Percentiles rank a stretch among this genome's conserved stretches.
Evolutionary conservation across 2,329 filamentous ascomycete genomes (phyloP).

Genomic region (Emergomyces africanus): DNA sequence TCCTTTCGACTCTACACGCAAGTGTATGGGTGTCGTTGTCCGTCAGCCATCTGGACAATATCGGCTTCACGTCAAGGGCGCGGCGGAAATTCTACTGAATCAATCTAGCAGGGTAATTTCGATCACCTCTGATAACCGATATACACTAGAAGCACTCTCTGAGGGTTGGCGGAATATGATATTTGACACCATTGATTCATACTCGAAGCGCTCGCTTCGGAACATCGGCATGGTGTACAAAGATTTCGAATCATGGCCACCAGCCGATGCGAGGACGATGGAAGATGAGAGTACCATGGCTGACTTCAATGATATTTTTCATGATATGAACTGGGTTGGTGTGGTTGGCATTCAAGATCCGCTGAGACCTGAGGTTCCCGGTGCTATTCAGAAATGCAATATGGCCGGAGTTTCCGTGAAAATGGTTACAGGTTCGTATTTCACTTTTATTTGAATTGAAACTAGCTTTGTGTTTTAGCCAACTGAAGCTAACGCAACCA

Average conservation of each 20-base stretch:
- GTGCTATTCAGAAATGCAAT: slow-evolving; percentile 54
- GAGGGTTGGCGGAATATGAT: slow-evolving; percentile 17
- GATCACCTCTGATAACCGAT: slow-evolving; percentile 14
- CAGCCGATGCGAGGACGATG: slow-evolving; percentile 39
- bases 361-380: slow-evolving; percentile 52
- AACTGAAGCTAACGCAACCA: background rate
- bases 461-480: background rate
- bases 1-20: slow-evolving; percentile 63
- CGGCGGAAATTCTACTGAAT: slow-evolving; percentile 34
- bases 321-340: slow-evolving; percentile 59
- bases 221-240: slow-evolving; percentile 64
- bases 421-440: slow-evolving; percentile 49
- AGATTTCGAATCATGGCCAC: slow-evolving; percentile 59
- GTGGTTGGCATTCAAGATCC: slow-evolving; percentile 66
- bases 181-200: slow-evolving; percentile 27
- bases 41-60: slow-evolving; percentile 27
- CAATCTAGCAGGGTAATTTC: slow-evolving; percentile 23
- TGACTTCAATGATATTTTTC: slow-evolving; percentile 55
- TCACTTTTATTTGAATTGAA: background rate
- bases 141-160: slow-evolving; percentile 16
- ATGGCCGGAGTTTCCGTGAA: slow-evolving; percentile 57
- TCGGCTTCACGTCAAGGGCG: slow-evolving; percentile 37
- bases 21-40: slow-evolving; percentile 46
- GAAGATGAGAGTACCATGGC: slow-evolving; percentile 52
- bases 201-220: slow-evolving; percentile 48